phyloP scores from a whole-genome alignment of 495 filamentous ascomycete genomes.

The Penicillium roqueforti region DNA sequence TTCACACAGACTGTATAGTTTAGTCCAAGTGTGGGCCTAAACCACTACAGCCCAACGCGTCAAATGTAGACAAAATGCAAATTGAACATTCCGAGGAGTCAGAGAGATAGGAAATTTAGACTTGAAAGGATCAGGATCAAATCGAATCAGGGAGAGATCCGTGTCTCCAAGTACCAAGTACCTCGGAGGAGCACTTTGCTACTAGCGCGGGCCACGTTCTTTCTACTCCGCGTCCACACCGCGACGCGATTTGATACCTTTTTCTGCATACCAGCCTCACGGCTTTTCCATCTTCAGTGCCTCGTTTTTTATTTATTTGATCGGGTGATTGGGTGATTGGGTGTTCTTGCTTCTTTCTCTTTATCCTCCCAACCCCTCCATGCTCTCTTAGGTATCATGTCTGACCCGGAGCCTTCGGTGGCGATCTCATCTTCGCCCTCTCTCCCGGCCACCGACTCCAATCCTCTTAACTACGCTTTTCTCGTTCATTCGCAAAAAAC shows the following conservation, averaged over 20 bases:
- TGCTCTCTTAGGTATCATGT: slow-evolving; percentile 31
- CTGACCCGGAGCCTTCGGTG: slow-evolving; percentile 35
- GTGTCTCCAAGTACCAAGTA: slow-evolving; percentile 12
- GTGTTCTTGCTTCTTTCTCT: slow-evolving; percentile 11
- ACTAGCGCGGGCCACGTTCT: slow-evolving; percentile 34
- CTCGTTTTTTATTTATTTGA: slow-evolving; percentile 11
- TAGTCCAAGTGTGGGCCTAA: not conserved
- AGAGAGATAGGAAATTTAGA: not conserved
- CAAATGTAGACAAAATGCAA: not conserved
- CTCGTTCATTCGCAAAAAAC: slow-evolving; percentile 66
- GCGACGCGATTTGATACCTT: slow-evolving; percentile 37
- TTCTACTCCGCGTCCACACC: slow-evolving; percentile 40
- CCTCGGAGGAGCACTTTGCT: slow-evolving; percentile 17
- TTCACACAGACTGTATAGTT: not conserved
- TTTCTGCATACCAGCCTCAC: slow-evolving; percentile 23
- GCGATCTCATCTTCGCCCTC: slow-evolving; percentile 37
- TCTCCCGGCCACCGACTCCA: slow-evolving; percentile 34
- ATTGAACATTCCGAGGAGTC: not conserved
- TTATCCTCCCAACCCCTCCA: slow-evolving; percentile 12
- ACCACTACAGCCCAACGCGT: not conserved
- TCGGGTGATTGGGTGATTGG: not conserved
- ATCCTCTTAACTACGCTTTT: slow-evolving; percentile 55
- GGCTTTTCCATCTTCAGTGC: slow-evolving; percentile 11
- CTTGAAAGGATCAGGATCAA: not conserved
- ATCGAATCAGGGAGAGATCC: not conserved